Evolutionary conservation across 2,329 filamentous ascomycete genomes (phyloP).

Genomic region (Clarireedia homoeocarpa): DNA sequence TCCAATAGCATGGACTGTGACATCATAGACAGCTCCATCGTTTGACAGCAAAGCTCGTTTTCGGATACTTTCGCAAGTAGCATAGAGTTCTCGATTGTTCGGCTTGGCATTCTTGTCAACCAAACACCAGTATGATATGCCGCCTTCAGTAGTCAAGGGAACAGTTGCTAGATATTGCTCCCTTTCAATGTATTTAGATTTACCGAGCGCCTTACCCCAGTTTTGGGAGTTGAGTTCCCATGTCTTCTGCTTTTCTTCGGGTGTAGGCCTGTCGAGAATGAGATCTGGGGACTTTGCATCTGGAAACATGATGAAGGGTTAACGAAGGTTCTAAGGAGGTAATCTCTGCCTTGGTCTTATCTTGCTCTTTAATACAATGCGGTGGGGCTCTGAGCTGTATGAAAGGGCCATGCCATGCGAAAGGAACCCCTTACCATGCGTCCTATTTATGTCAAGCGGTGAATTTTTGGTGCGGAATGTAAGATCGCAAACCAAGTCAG

Average conservation of each 20-base stretch:
- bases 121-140: slow-evolving; percentile 55
- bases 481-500: background rate
- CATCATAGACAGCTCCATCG: slow-evolving; percentile 40
- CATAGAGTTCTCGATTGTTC: slow-evolving; percentile 45
- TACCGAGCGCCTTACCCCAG: slow-evolving; percentile 51
- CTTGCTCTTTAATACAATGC: background rate
- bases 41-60: slow-evolving; percentile 47
- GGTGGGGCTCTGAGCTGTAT: background rate
- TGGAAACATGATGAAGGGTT: slow-evolving; percentile 16
- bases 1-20: slow-evolving; percentile 64
- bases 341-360: background rate
- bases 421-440: background rate
- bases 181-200: slow-evolving; percentile 49
- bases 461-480: background rate
- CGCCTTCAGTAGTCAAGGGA: slow-evolving; percentile 49
- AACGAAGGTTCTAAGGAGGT: slow-evolving; percentile 2
- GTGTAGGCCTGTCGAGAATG: slow-evolving; percentile 48
- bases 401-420: background rate
- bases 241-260: slow-evolving; percentile 43
- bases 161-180: slow-evolving; percentile 50
- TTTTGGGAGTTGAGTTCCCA: slow-evolving; percentile 48
- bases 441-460: background rate
- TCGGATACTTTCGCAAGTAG: slow-evolving; percentile 55
- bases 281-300: slow-evolving; percentile 30
- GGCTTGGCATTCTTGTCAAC: slow-evolving; percentile 37